Conservation (phyloP, 306 rosid genomes). For the Macrotyloma uniflorum region DNA sequence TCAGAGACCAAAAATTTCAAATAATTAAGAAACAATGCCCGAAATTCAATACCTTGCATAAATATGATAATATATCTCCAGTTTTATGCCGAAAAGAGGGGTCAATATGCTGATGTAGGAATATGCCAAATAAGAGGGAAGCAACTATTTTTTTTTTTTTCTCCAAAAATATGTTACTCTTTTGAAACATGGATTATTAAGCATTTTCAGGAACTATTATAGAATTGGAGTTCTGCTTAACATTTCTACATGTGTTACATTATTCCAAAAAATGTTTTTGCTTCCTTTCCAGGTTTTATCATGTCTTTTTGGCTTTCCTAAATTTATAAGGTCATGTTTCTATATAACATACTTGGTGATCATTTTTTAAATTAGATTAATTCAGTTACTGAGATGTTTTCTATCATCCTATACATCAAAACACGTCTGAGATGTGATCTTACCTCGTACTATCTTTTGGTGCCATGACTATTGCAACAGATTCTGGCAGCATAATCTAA, state of each 20-base stretch:
- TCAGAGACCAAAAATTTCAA: neutral
- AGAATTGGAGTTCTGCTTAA: slow-evolving; percentile 3
- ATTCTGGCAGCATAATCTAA: slow-evolving; percentile 96
- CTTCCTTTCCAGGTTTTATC: neutral
- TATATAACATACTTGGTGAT: neutral
- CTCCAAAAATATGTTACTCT: neutral
- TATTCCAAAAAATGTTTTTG: neutral
- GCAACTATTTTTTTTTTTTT: neutral
- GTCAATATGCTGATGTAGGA: neutral
- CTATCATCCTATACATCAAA: neutral
- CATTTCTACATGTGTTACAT: neutral
- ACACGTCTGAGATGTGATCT: slow-evolving; percentile 36
- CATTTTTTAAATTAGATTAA: slow-evolving; percentile 6
- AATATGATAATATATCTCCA: neutral
- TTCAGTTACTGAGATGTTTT: neutral
- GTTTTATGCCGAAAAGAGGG: neutral
- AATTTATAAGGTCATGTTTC: neutral
- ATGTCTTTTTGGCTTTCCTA: neutral
- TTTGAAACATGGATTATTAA: neutral
- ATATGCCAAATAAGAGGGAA: neutral
- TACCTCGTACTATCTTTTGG: slow-evolving; percentile 82
- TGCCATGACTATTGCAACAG: slow-evolving; percentile 99
- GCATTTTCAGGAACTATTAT: neutral
- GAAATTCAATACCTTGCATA: neutral
- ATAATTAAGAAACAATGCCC: neutral